Base-by-base conservation (phyloP, 345 rosid species). In the Eucalyptus paniculata region DNA sequence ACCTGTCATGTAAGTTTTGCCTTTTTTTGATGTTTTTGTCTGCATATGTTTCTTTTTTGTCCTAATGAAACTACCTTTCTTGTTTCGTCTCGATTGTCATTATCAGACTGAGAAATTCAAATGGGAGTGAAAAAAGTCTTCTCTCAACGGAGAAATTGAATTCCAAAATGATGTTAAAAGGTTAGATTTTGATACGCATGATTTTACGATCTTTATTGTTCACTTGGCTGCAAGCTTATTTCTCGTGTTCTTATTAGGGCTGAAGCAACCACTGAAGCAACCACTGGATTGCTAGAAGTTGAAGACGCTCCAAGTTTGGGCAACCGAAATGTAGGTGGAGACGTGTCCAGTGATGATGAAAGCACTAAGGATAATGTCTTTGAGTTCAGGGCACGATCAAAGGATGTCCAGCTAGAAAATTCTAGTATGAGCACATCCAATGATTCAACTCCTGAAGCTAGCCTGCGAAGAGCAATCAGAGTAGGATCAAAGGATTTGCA, bases 271-370 rank as follows among this genome's bases (percentile, higher is more conserved):
- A 19, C 45, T 5, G 45, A 16, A 72, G 83, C 45, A 19, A 1
- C 83, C 45, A 19, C 45, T 42, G 1, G 45, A 37, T 72, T 72
- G 1, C 9, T 1, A 10, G 15, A 72, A 72, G 83, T 72, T 37
- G 45, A 37, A 72, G 28, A 37, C 37, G 45, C 45, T 37, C 83
- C 28, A 5, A 72, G 3, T 0, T 0, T 10, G 0, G 23, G 16
- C 83, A 72, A 37, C 83, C 83, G 2, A 37, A 19, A 21, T 72
- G 1, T 72, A 0, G 18, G 34, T 13, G 34, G 72, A 65, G 72
- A 65, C 3, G 72, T 0, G 5, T n/a, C 72, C 0, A 1, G 10
- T 30, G 34, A 62, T 0, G 37, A 62, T 0, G 18, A 62, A 30
- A 62, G 72, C 37, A n/a, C 1, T 65, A 6, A 65, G 0, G 1